A percentile compares a stretch with the other conserved stretches of the same genome.
phyloP scores from a whole-genome alignment of 176 grass and related monocot genomes.

The Ananas comosus region DNA sequence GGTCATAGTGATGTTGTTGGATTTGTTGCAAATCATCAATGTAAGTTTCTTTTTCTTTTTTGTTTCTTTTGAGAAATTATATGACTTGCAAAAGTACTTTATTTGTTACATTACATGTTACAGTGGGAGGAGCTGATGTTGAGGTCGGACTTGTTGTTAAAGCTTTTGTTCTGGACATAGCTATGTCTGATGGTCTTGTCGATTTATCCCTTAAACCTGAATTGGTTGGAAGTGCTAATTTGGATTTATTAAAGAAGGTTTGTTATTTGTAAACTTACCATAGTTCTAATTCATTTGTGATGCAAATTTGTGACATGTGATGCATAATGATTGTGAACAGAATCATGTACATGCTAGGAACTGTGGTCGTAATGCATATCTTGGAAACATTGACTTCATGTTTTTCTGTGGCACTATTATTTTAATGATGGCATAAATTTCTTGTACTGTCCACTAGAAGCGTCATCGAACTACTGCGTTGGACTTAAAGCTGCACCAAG shows the following conservation, averaged over 20 bases:
- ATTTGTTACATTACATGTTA: neutral
- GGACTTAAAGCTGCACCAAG: conserved; percentile 70
- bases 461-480: conserved; percentile 34
- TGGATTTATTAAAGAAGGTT: conserved; percentile 58
- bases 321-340: neutral
- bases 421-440: conserved; percentile 16
- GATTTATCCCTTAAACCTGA: conserved; percentile 83
- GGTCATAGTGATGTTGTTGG: conserved; percentile 74
- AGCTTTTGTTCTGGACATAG: conserved; percentile 78
- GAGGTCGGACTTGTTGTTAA: conserved; percentile 66
- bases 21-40: conserved; percentile 84
- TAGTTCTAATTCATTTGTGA: neutral
- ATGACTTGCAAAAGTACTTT: neutral
- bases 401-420: neutral
- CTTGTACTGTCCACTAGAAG: conserved; percentile 47
- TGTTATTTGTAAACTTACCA: neutral
- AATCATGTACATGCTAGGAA: neutral
- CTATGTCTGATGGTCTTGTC: conserved; percentile 67
- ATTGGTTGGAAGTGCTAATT: conserved; percentile 42
- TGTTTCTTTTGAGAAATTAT: conserved; percentile 7
- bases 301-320: neutral
- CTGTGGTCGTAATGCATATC: neutral
- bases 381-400: neutral
- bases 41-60: conserved; percentile 37
- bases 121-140: conserved; percentile 46